phyloP scores from a whole-genome alignment of 169 alveolate species.

The Eimeria brunetti region DNA sequence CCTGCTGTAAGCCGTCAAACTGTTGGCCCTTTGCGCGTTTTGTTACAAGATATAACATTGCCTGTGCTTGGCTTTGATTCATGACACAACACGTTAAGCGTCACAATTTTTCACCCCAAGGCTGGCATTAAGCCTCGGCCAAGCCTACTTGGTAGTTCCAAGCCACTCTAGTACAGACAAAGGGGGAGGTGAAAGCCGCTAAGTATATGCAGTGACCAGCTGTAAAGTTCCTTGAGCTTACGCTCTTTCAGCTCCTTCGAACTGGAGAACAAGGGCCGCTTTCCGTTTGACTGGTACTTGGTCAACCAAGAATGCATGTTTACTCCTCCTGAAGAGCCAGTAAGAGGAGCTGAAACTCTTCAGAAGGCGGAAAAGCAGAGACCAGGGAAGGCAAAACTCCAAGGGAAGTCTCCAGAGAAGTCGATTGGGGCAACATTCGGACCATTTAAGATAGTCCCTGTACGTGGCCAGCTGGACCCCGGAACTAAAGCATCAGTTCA shows the following conservation, averaged over 20 bases:
- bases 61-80: not conserved
- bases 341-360: conserved; percentile 63
- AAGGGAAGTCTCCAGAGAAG: conserved; percentile 34
- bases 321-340: conserved; percentile 39
- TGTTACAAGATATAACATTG: no score
- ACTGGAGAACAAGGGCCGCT: conserved; percentile 95
- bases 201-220: not conserved
- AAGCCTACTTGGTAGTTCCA: not conserved
- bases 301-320: conserved; percentile 83
- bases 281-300: conserved; percentile 92
- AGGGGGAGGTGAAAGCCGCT: not conserved
- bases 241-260: conserved; percentile 88
- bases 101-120: not conserved
- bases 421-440: conserved; percentile 64
- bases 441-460: conserved; percentile 77
- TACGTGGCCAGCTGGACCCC: conserved; percentile 78
- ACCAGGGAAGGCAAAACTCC: conserved; percentile 11
- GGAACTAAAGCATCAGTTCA: conserved; percentile 44
- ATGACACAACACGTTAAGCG: not conserved
- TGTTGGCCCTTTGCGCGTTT: no score
- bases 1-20: conserved; percentile 48
- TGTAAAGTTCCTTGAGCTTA: not conserved
- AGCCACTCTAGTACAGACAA: not conserved
- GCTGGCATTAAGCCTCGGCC: not conserved
- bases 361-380: conserved; percentile 83